Evolutionary conservation across 305 asterid genomes (phyloP).

Genomic region (Solanum chacoense): DNA sequence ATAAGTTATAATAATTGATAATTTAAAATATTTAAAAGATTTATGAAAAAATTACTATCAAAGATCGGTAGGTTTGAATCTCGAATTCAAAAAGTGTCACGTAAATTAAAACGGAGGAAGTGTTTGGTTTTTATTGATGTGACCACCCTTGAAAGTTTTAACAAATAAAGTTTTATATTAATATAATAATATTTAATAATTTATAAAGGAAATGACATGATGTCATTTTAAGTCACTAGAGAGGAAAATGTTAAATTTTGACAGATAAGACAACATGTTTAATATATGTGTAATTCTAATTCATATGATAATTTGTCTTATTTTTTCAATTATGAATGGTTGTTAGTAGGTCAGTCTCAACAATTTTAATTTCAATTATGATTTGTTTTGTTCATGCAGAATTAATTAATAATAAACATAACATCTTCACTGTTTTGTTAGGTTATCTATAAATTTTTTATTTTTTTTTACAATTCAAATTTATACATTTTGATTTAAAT

Average conservation of each 20-base stretch:
- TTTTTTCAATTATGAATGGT: neutral
- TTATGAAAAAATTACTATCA: no score
- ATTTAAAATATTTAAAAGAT: no score
- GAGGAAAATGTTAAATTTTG: neutral
- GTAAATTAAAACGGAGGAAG: neutral
- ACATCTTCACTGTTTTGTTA: neutral
- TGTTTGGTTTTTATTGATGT: no score
- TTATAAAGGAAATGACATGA: neutral
- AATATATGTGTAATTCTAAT: neutral
- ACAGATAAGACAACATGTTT: neutral
- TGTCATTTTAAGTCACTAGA: neutral
- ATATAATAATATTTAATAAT: neutral
- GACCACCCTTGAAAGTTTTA: neutral
- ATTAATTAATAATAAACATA: neutral
- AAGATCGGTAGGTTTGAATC: accelerated
- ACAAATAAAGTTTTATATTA: neutral
- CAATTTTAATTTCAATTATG: neutral
- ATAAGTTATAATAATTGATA: no score
- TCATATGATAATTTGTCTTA: neutral
- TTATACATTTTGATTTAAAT: neutral
- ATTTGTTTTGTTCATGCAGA: neutral
- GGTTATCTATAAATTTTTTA: neutral
- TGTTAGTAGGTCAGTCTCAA: neutral
- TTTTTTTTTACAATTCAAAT: neutral
- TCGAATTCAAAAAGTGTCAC: no score